A percentile compares a stretch with the other conserved stretches of the same genome.
These are phyloP conservation scores for Eremothecium sinecaudum DNA, from an alignment of 1,139 yeast species.

Conservation along the genomic window DNA sequence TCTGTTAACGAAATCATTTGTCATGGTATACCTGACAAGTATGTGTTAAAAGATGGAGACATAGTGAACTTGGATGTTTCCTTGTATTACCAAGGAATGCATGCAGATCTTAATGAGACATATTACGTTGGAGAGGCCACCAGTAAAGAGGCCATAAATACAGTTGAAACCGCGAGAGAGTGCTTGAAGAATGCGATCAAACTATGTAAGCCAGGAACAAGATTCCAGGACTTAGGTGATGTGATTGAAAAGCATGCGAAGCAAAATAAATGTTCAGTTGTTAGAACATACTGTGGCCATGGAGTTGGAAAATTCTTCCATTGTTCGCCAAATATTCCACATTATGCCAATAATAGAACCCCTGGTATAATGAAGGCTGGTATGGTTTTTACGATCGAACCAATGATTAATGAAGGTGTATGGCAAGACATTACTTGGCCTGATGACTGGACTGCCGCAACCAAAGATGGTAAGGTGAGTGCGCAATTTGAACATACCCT, in stretches of 20 bases:
- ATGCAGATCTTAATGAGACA: slow-evolving; percentile 92
- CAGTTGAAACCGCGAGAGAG: slow-evolving; percentile 93
- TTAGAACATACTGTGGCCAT: slow-evolving; percentile 88
- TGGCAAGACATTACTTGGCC: slow-evolving; percentile 88
- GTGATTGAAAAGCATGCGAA: slow-evolving; percentile 82
- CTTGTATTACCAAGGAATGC: slow-evolving; percentile 76
- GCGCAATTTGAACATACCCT: slow-evolving; percentile 96
- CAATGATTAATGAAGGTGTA: slow-evolving; percentile 89
- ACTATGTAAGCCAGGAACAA: slow-evolving; percentile 82
- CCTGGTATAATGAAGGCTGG: slow-evolving; percentile 94
- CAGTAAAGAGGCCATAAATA: slow-evolving; percentile 67
- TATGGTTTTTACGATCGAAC: slow-evolving; percentile 95
- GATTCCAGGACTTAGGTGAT: slow-evolving; percentile 82
- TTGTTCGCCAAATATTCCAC: slow-evolving; percentile 88
- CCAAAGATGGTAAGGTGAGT: slow-evolving; percentile 76
- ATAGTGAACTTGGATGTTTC: slow-evolving; percentile 87
- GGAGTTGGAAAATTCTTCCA: slow-evolving; percentile 87
- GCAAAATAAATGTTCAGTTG: slow-evolving; percentile 73
- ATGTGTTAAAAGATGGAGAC: slow-evolving; percentile 84
- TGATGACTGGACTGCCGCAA: slow-evolving; percentile 93
- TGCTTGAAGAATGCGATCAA: slow-evolving; percentile 75
- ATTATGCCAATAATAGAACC: slow-evolving; percentile 87
- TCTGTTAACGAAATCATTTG: slow-evolving; percentile 92
- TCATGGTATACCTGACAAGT: slow-evolving; percentile 93
- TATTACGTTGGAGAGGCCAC: slow-evolving; percentile 94